Evolutionary conservation across 208 protist genomes (phyloP), one percentile per base, ranked within the genome.

Genomic region (Acanthamoeba quina): DNA sequence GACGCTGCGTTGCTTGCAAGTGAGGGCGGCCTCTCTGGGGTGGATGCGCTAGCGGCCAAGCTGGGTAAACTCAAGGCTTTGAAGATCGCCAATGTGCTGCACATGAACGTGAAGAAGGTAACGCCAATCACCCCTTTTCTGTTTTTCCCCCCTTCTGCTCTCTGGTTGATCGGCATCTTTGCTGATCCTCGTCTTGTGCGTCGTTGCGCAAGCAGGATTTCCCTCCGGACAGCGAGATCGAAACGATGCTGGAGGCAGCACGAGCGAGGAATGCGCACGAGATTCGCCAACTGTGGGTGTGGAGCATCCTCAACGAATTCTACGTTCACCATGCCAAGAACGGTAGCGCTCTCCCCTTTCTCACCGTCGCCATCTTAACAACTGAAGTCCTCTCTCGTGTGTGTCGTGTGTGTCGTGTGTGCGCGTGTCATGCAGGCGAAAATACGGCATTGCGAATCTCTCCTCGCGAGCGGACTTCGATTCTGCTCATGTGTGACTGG

Each of bases 291-390:
- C 52, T 86, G 47, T 83, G 74, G 74, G 74, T 83, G 15, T 83
- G 74, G 74, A 83, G 74, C 74, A 56, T 83, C 74, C 47, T 83
- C 44, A 83, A 83, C 47, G 74, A 83, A 34, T 83, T 83, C n/a
- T 83, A 83, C 47, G n/a, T 41, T 5, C 41, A 29, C 4, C 52
- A 86, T 29, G 78, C 78, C 52, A 9, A 62, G 21, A 86, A 37
- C 29, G 78, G 78, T 86, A 9, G 62, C 9, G n/a, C n/a, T 49
- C 13, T 29, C n/a, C 19, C n/a, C n/a, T n/a, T n/a, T 17, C n/a
- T 7, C 5, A 11, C 68, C n/a, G 6, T 41, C 37, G 3, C 3
- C 37, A 9, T 37, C 0, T 72, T 34, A 37, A 9, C 15, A n/a
- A 72, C 29, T 34, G n/a, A 29, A 10, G n/a, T n/a, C n/a, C 37